phyloP scores from a whole-genome alignment of 148 eudicot species.

The Arctostaphylos glauca region DNA sequence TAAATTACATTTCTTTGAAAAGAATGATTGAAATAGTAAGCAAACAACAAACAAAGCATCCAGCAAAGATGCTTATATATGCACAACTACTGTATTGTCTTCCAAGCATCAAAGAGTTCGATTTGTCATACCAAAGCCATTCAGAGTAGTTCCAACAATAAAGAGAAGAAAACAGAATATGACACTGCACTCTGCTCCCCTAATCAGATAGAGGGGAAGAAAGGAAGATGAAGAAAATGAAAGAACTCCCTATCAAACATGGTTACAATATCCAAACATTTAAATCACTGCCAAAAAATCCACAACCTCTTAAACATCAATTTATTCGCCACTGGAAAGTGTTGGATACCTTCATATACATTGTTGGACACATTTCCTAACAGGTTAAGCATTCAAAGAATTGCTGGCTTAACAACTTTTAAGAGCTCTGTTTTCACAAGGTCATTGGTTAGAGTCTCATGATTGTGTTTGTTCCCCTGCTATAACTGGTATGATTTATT shows the following conservation, averaged over 20 bases:
- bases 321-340: background rate
- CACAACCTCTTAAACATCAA: background rate
- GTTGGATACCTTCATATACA: background rate
- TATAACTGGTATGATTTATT: background rate
- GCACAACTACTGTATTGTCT: background rate
- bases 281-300: background rate
- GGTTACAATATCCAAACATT: conserved; percentile 2
- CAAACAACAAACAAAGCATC: background rate
- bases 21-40: background rate
- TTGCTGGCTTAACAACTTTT: background rate
- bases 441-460: background rate
- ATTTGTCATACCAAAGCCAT: background rate
- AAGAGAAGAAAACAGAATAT: background rate
- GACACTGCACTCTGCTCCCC: background rate
- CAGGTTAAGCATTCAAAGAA: background rate
- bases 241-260: background rate
- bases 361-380: background rate
- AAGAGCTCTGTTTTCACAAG: background rate
- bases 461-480: background rate
- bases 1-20: background rate
- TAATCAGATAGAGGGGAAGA: background rate
- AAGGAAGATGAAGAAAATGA: background rate
- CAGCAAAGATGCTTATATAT: background rate
- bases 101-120: background rate
- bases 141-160: background rate